Conservation (phyloP, 306 rosid genomes). For the Urtica urens region DNA sequence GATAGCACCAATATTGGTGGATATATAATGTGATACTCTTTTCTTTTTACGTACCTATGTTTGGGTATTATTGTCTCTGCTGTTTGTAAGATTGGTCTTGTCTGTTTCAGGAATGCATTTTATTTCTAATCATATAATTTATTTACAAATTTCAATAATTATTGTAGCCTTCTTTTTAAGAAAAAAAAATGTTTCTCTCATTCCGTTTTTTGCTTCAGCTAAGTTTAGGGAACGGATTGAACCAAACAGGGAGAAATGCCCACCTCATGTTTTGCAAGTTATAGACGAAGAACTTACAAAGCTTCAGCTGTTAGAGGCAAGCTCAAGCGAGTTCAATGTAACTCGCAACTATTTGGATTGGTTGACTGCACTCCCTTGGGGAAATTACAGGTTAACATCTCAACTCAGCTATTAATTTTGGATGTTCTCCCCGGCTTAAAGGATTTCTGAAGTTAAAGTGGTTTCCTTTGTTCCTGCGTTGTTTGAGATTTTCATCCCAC, state of each 20-base stretch:
- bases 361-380: slow-evolving; percentile 98
- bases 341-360: slow-evolving; percentile 98
- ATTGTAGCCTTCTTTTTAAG: no score
- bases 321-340: slow-evolving; percentile 96
- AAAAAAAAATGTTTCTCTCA: no score
- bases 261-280: slow-evolving; percentile 87
- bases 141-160: no score
- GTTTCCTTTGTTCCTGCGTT: background rate
- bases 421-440: no score
- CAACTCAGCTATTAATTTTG: no score
- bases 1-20: no score
- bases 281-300: slow-evolving; percentile 94
- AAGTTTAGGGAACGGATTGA: slow-evolving; percentile 93
- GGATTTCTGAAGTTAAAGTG: background rate
- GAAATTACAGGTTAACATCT: slow-evolving; percentile 69
- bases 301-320: slow-evolving; percentile 86
- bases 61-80: no score
- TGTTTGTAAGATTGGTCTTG: no score
- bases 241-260: slow-evolving; percentile 86
- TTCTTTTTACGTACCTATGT: no score
- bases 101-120: no score
- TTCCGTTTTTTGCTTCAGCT: slow-evolving; percentile 34
- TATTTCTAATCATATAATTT: no score
- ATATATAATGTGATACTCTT: no score
- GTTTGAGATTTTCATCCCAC: background rate